Base-by-base conservation (phyloP, 2,329 filamentous ascomycete species). In the Leptosphaerulina australis region DNA sequence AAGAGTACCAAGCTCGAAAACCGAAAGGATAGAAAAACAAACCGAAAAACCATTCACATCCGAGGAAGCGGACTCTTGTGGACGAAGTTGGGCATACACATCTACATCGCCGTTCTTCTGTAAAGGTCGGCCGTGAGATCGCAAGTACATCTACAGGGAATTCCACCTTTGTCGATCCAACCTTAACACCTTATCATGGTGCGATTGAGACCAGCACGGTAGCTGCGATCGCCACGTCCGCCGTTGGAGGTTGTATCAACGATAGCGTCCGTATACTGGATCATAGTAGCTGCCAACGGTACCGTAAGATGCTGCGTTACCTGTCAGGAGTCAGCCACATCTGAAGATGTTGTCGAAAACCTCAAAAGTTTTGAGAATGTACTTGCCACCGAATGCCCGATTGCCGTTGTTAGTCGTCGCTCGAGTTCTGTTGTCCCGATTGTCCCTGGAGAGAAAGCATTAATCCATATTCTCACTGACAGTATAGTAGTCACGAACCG, bases 361-460 rank as follows among this genome's bases (percentile, higher is more conserved):
- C 17, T 6, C 17, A 17, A 7, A 15, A 14, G 5, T 5, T 2
- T 20, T 9, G 9, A 11, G 26, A 21, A 28, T 22, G 24, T 25
- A 29, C 50, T 44, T 44, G 21, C 50, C 38, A 22, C 20, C 20
- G 11, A 44, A 53, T 2, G 38, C 10, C 34, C 35, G 50, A 14
- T 21, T 29, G 18, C 44, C 9, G n/a, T 14, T 53, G 22, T n/a
- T 33, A 28, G 44, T 22, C 22, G 37, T 35, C 18, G 38, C 34
- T 5, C 51, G 54, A 18, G 50, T 31, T 22, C 56, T 51, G 29
- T 59, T 58, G 31, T 60, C 60, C 45, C 66, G 58, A 31, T 65
- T 64, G 51, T 77, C 75, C 43, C 77, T 73, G 26, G 14, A 7
- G 10, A 6, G 7, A 17, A 8, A 11, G 45, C 37, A 51, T 31